phyloP scores from a whole-genome alignment of 2,329 filamentous ascomycete genomes.

The Alternaria postmessia region DNA sequence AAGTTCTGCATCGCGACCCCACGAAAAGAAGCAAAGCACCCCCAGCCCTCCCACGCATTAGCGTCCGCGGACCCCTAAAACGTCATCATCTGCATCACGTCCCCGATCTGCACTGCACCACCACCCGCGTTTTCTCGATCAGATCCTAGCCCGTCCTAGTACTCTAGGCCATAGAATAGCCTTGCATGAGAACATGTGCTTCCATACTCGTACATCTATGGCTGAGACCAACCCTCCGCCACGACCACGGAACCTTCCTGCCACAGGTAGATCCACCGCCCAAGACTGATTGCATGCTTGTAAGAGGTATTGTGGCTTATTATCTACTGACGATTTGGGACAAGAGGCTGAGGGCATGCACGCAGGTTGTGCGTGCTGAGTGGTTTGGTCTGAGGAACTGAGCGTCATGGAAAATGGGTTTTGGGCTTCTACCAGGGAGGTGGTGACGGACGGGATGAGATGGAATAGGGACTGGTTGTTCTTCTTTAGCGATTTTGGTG shows the following conservation, averaged over 20 bases:
- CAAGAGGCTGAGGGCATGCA: background rate
- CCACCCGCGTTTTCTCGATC: background rate
- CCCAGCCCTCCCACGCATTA: background rate
- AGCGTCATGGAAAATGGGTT: background rate
- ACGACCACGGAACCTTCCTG: background rate
- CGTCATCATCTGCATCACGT: background rate
- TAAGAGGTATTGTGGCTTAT: background rate
- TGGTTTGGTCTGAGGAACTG: background rate
- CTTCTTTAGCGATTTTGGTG: background rate
- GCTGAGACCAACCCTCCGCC: background rate
- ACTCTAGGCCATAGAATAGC: background rate
- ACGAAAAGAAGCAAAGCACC: background rate
- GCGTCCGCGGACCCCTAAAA: background rate
- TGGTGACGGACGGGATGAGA: background rate
- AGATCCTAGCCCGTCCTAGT: background rate
- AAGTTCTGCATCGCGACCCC: too few species aligned
- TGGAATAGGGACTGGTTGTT: background rate
- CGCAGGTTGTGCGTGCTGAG: background rate
- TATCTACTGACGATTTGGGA: background rate
- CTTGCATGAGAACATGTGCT: background rate
- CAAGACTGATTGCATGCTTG: background rate
- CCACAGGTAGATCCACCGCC: background rate
- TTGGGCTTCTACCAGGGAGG: background rate
- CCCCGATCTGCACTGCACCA: background rate
- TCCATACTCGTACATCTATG: background rate